Evolutionary conservation across 2,329 filamentous ascomycete genomes (phyloP).

Genomic region (Venturia carpophila): DNA sequence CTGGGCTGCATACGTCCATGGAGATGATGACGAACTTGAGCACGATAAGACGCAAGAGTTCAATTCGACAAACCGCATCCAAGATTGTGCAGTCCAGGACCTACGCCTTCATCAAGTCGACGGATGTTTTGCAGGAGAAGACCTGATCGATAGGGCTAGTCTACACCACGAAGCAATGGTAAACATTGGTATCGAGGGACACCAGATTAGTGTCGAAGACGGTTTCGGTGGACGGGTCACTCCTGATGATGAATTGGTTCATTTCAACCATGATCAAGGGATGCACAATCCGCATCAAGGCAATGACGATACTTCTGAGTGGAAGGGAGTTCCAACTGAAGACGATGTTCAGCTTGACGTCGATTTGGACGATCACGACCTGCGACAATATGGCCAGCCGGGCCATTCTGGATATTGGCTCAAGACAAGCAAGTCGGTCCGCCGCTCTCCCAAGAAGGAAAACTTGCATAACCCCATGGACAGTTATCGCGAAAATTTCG

Average conservation of each 20-base stretch:
- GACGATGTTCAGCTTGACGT: not conserved
- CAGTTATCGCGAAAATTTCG: not conserved
- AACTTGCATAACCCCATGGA: not conserved
- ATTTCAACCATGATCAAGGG: not conserved
- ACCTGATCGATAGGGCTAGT: not conserved
- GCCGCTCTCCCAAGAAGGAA: not conserved
- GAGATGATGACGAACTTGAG: not conserved
- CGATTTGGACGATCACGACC: not conserved
- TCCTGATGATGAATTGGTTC: not conserved
- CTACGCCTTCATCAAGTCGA: not conserved
- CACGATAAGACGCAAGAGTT: not conserved
- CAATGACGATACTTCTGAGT: not conserved
- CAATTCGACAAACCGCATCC: not conserved
- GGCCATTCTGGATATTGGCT: not conserved
- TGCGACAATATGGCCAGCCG: not conserved
- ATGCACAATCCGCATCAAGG: not conserved
- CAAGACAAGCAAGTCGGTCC: not conserved
- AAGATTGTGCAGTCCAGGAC: not conserved
- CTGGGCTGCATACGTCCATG: slow-evolving; percentile 7
- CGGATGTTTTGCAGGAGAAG: not conserved
- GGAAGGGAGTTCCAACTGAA: not conserved
- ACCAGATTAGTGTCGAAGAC: not conserved
- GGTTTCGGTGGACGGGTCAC: not conserved
- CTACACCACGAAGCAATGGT: not conserved
- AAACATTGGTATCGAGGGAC: not conserved